These are phyloP conservation scores for Neurospora sp. DNA, from an alignment of 495 filamentous ascomycete genomes.

Conservation along the genomic window DNA sequence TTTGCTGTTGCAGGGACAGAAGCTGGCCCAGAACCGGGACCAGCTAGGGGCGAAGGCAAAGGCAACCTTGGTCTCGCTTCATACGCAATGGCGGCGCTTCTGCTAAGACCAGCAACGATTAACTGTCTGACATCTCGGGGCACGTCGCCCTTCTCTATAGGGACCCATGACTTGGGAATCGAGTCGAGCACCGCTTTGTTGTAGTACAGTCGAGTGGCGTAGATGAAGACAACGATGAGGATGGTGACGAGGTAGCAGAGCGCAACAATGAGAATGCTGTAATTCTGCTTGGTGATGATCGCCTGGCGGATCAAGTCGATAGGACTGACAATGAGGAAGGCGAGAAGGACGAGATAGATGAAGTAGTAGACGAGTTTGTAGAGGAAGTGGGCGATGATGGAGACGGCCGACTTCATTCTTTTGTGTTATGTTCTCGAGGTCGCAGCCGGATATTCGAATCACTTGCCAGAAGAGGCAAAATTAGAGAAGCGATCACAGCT, in stretches of 20 bases:
- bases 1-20: background rate
- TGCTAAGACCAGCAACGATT: constrained; percentile 57
- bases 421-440: background rate
- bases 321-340: constrained; percentile 70
- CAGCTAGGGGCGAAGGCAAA: constrained; percentile 8
- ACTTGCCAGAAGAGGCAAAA: background rate
- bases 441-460: background rate
- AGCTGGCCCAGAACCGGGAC: background rate
- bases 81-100: constrained; percentile 75
- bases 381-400: constrained; percentile 58
- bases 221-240: constrained; percentile 62
- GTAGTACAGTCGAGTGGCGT: constrained; percentile 79
- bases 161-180: constrained; percentile 79
- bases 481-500: background rate
- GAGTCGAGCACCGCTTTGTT: constrained; percentile 64
- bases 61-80: constrained; percentile 59
- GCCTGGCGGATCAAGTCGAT: constrained; percentile 77
- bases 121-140: constrained; percentile 61
- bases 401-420: constrained; percentile 20
- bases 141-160: constrained; percentile 70
- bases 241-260: constrained; percentile 70
- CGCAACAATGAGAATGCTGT: constrained; percentile 77
- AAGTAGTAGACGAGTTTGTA: constrained; percentile 74
- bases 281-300: constrained; percentile 48
- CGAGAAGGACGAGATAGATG: constrained; percentile 61